Percentiles rank a stretch among this genome's conserved stretches.
phyloP scores from a whole-genome alignment of 176 grass and related monocot species.

The Oryza glumipatula region DNA sequence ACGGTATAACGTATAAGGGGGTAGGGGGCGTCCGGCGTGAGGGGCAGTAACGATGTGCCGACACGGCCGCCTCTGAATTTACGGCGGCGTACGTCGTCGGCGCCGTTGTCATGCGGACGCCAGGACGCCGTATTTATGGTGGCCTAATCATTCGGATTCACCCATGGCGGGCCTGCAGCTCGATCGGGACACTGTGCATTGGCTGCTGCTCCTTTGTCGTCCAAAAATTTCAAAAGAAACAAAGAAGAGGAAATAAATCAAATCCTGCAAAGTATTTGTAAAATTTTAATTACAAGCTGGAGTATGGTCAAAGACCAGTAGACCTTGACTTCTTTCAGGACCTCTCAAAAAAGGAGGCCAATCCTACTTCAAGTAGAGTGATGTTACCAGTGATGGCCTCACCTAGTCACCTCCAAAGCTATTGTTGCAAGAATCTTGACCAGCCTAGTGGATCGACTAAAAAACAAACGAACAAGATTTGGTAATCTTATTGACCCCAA shows the following conservation, averaged over 20 bases:
- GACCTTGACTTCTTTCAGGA: slow-evolving; percentile 1
- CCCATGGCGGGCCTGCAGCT: background rate
- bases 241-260: too few species aligned
- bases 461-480: background rate
- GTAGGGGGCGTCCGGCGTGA: slow-evolving; percentile 18
- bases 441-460: background rate
- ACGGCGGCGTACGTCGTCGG: slow-evolving; percentile 23
- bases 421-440: slow-evolving; percentile 37
- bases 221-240: background rate
- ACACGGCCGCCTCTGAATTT: slow-evolving; percentile 36
- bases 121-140: background rate
- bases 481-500: background rate
- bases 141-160: background rate
- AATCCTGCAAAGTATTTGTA: too few species aligned
- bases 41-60: background rate
- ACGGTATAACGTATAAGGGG: background rate
- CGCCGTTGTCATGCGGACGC: background rate
- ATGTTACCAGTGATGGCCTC: slow-evolving; percentile 40
- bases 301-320: background rate
- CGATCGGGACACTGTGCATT: background rate
- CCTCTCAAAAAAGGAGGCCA: background rate
- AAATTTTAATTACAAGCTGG: background rate
- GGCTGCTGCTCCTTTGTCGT: too few species aligned
- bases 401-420: slow-evolving; percentile 16
- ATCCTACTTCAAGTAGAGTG: background rate